Conservation (phyloP, 2,329 filamentous ascomycete genomes). For the Cadophora gregata region DNA sequence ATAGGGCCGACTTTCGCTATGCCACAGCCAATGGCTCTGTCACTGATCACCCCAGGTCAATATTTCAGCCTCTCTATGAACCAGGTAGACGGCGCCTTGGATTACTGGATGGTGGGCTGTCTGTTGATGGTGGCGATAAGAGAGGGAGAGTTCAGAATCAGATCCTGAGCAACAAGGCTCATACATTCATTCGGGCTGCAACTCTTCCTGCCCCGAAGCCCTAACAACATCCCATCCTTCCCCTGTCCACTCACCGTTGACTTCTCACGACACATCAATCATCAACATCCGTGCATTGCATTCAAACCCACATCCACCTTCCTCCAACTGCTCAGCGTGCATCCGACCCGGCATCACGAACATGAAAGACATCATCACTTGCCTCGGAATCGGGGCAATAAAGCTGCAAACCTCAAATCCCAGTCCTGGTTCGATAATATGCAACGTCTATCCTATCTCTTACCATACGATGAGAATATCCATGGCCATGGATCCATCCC, state of each 20-base stretch:
- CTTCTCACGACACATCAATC: conserved; percentile 7
- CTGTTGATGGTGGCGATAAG: background rate
- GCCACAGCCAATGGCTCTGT: background rate
- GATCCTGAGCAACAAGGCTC: conserved; percentile 12
- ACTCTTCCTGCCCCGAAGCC: background rate
- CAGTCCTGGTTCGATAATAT: background rate
- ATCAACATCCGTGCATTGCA: conserved; percentile 14
- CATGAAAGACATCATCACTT: conserved; percentile 10
- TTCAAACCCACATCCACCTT: conserved; percentile 7
- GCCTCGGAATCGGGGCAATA: background rate
- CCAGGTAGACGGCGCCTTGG: conserved; percentile 5
- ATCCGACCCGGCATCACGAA: background rate
- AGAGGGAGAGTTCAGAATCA: background rate
- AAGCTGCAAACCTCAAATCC: background rate
- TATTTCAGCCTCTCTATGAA: conserved; percentile 26
- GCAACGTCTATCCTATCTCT: background rate
- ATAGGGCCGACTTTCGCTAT: background rate
- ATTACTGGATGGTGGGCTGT: background rate
- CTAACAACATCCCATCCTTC: background rate
- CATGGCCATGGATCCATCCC: background rate
- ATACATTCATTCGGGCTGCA: background rate
- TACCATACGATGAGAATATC: background rate
- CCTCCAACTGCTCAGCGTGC: background rate
- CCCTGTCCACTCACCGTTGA: background rate
- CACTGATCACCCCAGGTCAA: conserved; percentile 6